Evolutionary conservation across 2,329 filamentous ascomycete species (phyloP).

Genomic region (Cryphonectria carpinicola): DNA sequence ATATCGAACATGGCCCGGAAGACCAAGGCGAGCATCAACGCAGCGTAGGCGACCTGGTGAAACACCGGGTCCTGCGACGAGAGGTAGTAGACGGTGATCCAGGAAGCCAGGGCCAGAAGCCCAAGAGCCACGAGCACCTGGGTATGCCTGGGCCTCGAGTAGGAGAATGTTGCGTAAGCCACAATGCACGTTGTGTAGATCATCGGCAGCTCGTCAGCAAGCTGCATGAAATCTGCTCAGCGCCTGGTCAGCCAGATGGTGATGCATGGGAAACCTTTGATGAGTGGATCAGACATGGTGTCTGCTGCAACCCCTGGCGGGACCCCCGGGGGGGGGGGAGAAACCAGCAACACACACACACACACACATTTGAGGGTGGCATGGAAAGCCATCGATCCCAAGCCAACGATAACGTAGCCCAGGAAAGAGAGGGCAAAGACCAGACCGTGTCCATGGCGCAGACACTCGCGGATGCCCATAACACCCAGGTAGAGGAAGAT

Average conservation of each 20-base stretch:
- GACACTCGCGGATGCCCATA: conserved; percentile 75
- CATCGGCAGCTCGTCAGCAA: conserved; percentile 64
- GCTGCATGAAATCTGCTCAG: conserved; percentile 58
- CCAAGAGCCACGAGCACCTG: conserved; percentile 41
- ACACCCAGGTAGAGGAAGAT: conserved; percentile 79
- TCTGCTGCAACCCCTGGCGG: background rate
- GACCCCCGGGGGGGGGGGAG: background rate
- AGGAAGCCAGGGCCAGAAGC: conserved; percentile 61
- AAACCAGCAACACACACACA: conserved; percentile 50
- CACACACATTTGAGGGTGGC: conserved; percentile 59
- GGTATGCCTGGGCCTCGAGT: conserved; percentile 58
- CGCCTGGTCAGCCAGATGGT: background rate
- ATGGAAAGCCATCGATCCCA: conserved; percentile 62
- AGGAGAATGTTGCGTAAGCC: conserved; percentile 72
- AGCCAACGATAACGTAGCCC: conserved; percentile 58
- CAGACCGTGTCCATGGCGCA: conserved; percentile 70
- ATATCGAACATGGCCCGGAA: conserved; percentile 78
- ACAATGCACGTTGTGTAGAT: conserved; percentile 63
- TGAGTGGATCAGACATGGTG: conserved; percentile 17
- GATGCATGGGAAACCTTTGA: background rate
- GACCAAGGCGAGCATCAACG: conserved; percentile 72
- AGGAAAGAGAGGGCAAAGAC: conserved; percentile 72
- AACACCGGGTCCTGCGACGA: conserved; percentile 81
- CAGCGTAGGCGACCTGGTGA: conserved; percentile 78
- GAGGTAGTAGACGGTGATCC: conserved; percentile 79